Evolutionary conservation across 257 asterid genomes (phyloP).

Genomic region (Fraxinus pennsylvanica): DNA sequence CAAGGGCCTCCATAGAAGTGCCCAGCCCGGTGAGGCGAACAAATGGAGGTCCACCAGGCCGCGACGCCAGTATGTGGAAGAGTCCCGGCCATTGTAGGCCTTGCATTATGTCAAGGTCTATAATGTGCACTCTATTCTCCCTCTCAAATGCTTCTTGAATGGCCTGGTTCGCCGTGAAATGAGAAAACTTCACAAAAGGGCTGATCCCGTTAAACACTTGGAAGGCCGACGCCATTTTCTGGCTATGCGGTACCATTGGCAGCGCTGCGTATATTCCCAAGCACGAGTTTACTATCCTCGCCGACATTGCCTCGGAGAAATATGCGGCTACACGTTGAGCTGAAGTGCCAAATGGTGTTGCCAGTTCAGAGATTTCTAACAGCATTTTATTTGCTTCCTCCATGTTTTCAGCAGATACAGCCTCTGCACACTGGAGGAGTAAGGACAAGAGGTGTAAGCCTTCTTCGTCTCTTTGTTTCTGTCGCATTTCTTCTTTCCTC

Average conservation of each 20-base stretch:
- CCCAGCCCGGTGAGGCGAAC: slow-evolving; percentile 90
- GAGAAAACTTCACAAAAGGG: slow-evolving; percentile 91
- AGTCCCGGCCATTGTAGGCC: slow-evolving; percentile 99
- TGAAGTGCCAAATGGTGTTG: slow-evolving; percentile 91
- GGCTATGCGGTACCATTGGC: slow-evolving; percentile 66
- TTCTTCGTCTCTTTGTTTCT: slow-evolving; percentile 75
- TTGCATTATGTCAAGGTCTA: slow-evolving; percentile 96
- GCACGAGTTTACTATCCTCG: slow-evolving; percentile 80
- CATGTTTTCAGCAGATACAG: slow-evolving; percentile 69
- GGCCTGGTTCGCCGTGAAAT: slow-evolving; percentile 95
- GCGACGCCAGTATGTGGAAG: slow-evolving; percentile 81
- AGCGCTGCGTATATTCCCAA: slow-evolving; percentile 75
- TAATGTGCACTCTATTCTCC: slow-evolving; percentile 84
- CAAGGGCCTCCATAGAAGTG: slow-evolving; percentile 74
- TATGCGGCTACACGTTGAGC: slow-evolving; percentile 98
- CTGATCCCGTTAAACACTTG: slow-evolving; percentile 93
- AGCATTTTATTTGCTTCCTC: slow-evolving; percentile 85
- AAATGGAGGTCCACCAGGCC: slow-evolving; percentile 92
- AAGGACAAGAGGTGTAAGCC: slow-evolving; percentile 78
- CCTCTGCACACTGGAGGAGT: slow-evolving; percentile 92
- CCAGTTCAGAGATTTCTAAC: slow-evolving; percentile 78
- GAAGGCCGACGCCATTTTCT: slow-evolving; percentile 82
- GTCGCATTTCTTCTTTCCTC: slow-evolving; percentile 55
- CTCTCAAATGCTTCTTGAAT: slow-evolving; percentile 95
- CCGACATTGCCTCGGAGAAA: slow-evolving; percentile 97